Conservation (phyloP, 306 rosid genomes). For the Glycine latifolia region DNA sequence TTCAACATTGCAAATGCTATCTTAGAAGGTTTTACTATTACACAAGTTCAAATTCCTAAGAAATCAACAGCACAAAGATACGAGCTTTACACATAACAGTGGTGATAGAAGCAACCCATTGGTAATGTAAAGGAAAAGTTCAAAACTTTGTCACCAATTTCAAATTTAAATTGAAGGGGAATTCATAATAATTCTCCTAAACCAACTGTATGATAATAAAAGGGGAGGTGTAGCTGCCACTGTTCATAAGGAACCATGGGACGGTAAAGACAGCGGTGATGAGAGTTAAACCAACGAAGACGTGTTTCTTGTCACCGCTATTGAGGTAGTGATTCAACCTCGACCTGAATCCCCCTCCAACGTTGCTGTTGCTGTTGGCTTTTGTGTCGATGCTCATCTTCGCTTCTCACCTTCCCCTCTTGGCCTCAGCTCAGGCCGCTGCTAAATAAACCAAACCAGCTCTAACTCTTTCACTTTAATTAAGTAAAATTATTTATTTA, state of each 20-base stretch:
- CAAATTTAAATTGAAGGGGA: background rate
- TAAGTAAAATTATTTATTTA: too few species aligned
- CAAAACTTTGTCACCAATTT: background rate
- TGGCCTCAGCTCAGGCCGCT: too few species aligned
- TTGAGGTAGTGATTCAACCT: conserved; percentile 70
- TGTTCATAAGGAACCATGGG: conserved; percentile 80
- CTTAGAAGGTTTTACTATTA: too few species aligned
- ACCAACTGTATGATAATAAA: background rate
- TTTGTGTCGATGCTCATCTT: conserved; percentile 56
- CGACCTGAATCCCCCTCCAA: conserved; percentile 61
- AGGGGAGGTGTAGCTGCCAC: conserved; percentile 55
- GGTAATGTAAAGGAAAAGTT: background rate
- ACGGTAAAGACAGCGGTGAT: conserved; percentile 64
- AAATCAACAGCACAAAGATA: background rate
- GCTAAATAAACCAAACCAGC: background rate
- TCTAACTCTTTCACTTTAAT: background rate
- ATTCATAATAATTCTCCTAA: too few species aligned
- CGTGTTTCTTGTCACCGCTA: conserved; percentile 93
- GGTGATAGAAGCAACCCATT: background rate
- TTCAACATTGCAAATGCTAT: background rate
- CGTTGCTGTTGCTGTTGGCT: conserved; percentile 40
- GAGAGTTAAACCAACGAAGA: conserved; percentile 73
- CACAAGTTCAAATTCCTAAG: background rate
- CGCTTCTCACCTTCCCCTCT: background rate
- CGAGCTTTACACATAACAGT: background rate